Conservation (phyloP, 495 filamentous ascomycete genomes). For the Poronia punctata region DNA sequence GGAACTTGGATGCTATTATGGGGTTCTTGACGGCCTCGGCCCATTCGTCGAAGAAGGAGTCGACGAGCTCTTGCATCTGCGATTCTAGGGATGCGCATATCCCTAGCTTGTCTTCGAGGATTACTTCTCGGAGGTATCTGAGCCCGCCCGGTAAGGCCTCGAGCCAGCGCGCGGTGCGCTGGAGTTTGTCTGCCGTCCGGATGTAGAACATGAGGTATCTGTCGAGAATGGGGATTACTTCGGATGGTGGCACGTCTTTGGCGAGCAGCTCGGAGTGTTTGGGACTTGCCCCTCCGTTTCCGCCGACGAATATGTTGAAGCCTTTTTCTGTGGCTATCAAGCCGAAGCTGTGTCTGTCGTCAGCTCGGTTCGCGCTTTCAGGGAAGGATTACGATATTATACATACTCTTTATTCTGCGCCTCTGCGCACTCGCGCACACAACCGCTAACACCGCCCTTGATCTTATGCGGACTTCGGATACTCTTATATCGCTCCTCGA, state of each 20-base stretch:
- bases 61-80: constrained; percentile 85
- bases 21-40: constrained; percentile 73
- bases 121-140: constrained; percentile 73
- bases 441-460: constrained; percentile 88
- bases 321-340: constrained; percentile 93
- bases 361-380: constrained; percentile 1
- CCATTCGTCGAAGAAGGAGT: constrained; percentile 94
- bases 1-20: constrained; percentile 62
- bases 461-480: constrained; percentile 88
- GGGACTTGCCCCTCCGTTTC: constrained; percentile 88
- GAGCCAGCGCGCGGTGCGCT: constrained; percentile 89
- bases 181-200: constrained; percentile 89
- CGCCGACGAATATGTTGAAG: constrained; percentile 90
- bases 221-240: constrained; percentile 81
- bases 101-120: constrained; percentile 84
- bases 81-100: constrained; percentile 80
- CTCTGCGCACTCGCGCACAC: constrained; percentile 90
- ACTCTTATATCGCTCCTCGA: constrained; percentile 94
- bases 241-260: constrained; percentile 81
- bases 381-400: not conserved
- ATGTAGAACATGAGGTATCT: constrained; percentile 96
- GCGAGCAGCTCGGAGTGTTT: constrained; percentile 80
- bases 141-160: constrained; percentile 84
- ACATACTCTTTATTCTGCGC: constrained; percentile 89
- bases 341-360: constrained; percentile 57